phyloP scores from a whole-genome alignment of 495 filamentous ascomycete species.

The Gamarada debralockiae region DNA sequence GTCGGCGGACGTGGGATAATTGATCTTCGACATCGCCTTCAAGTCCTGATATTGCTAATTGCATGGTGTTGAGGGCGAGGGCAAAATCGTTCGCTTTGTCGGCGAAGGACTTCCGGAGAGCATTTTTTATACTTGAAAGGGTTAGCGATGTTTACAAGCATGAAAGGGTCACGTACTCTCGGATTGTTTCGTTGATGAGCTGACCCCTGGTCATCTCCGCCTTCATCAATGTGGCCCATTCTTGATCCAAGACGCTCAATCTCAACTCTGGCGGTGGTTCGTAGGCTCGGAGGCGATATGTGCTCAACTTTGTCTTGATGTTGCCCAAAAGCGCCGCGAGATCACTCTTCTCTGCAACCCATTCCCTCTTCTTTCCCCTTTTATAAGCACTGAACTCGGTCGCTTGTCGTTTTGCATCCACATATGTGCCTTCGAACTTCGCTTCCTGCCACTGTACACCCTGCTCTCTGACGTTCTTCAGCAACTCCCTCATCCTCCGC shows the following conservation, averaged over 20 bases:
- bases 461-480: constrained; percentile 70
- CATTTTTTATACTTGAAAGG: constrained; percentile 75
- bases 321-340: constrained; percentile 92
- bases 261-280: constrained; percentile 79
- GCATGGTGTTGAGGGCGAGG: constrained; percentile 86
- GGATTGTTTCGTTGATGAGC: constrained; percentile 94
- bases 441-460: constrained; percentile 70
- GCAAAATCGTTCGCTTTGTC: constrained; percentile 98
- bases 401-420: constrained; percentile 86
- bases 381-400: constrained; percentile 82
- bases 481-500: constrained; percentile 73
- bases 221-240: constrained; percentile 75
- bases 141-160: neutral
- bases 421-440: constrained; percentile 86
- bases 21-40: constrained; percentile 97
- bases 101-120: constrained; percentile 84
- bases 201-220: constrained; percentile 84
- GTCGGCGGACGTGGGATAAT: constrained; percentile 72
- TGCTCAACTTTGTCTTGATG: constrained; percentile 96
- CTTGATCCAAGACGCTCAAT: constrained; percentile 72
- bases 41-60: constrained; percentile 85
- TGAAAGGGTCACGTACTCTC: constrained; percentile 57
- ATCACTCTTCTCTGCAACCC: constrained; percentile 97
- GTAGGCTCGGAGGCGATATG: constrained; percentile 87
- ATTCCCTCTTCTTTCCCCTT: constrained; percentile 78